phyloP scores from a whole-genome alignment of 2,329 filamentous ascomycete genomes.

The Magnaporthiopsis poae region DNA sequence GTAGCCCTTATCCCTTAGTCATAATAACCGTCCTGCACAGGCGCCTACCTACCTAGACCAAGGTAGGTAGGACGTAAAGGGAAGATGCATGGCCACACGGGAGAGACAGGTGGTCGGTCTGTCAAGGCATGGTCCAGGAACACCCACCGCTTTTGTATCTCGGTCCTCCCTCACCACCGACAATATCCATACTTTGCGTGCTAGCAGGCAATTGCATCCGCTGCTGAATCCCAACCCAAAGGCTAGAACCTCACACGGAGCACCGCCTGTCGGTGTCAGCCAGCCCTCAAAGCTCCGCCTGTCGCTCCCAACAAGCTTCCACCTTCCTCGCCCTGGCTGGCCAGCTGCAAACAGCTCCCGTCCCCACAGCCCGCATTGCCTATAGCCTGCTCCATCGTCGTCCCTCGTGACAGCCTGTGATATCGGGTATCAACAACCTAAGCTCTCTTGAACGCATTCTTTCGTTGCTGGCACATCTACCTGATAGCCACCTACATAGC shows the following conservation, averaged over 20 bases:
- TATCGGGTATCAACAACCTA: background rate
- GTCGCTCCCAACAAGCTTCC: background rate
- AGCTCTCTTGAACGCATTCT: background rate
- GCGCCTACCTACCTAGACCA: too few species aligned
- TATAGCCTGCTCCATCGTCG: background rate
- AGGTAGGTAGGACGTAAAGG: background rate
- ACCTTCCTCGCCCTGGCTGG: background rate
- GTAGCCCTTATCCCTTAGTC: background rate
- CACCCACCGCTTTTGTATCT: background rate
- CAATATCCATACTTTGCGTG: background rate
- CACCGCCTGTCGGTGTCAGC: background rate
- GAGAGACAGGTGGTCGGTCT: background rate
- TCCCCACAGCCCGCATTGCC: background rate
- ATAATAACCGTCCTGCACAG: background rate
- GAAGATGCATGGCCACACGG: background rate
- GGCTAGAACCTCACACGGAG: too few species aligned
- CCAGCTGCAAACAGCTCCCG: background rate
- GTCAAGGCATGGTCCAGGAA: too few species aligned
- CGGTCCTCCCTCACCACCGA: background rate
- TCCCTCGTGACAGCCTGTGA: background rate
- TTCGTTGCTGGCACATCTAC: background rate
- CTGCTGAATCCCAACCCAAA: background rate
- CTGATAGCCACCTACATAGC: background rate
- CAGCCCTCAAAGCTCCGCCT: background rate
- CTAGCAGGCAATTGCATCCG: background rate